Base-by-base conservation (phyloP, 2,329 filamentous ascomycete genomes). In the Trichoderma citrinoviride region DNA sequence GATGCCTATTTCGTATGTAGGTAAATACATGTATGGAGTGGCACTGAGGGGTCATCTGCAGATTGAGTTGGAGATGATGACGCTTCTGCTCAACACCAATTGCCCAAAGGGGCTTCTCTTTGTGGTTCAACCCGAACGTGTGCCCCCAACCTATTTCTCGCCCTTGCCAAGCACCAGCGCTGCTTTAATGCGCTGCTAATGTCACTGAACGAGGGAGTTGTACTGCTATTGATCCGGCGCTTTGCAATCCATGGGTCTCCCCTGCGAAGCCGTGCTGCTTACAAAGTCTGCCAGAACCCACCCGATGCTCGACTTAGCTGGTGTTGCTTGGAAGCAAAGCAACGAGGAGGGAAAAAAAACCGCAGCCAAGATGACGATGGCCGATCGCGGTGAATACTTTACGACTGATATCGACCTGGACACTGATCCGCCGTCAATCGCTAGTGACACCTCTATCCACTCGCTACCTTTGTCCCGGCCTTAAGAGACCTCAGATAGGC, bases 61-160 rank as follows among this genome's bases (percentile, higher is more conserved):
- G 49, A 43, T 44, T 53, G 19, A 46, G 60, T 62, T 62, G 60
- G 49, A 46, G 49, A 46, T 25, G 14, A 5, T 14, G 8, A 61
- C 25, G 40, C 60, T 23, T 29, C 43, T 49, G 21, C 56, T 47
- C 47, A 47, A 33, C 43, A 62, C 27, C 58, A 46, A 46, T 62
- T 62, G 23, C 60, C 49, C 41, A 53, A 46, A 53, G 23, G 5
- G 41, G 60, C 21, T 46, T 57, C 27, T 46, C 47, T 44, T 40
- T 12, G 37, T 37, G 29, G n/a, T n/a, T n/a, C 23, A 56, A 56
- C n/a, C 33, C 44, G 50, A 15, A 27, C 25, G 19, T 47, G 55
- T 19, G 43, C 21, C 43, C 19, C 27, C 27, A 47, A 41, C 33
- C 12, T 14, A 5, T 3, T 37, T 14, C 33, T 14, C 14, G 46